Evolutionary conservation across 257 asterid species (phyloP).

Genomic region (Datura wrightii): DNA sequence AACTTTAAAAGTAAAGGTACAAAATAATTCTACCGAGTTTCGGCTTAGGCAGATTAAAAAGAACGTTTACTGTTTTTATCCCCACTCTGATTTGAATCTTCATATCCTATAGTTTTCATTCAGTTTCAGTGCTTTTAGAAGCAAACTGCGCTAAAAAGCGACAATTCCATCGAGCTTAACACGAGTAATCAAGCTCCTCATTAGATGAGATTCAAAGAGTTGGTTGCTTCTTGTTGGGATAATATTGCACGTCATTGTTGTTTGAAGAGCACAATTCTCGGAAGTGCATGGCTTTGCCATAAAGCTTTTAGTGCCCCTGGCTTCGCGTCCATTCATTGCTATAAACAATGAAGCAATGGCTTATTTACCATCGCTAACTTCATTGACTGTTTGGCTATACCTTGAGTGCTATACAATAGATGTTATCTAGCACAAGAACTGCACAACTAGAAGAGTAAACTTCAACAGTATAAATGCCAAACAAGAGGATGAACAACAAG

Average conservation of each 20-base stretch:
- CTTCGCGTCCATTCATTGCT: not conserved
- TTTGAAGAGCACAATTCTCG: not conserved
- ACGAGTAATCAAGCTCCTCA: not conserved
- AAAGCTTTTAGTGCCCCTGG: not conserved
- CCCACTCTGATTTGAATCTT: not conserved
- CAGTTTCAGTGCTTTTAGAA: not conserved
- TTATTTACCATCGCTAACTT: not conserved
- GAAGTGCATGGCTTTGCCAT: not conserved
- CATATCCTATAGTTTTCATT: not conserved
- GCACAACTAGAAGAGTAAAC: not conserved
- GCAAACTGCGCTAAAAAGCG: not conserved
- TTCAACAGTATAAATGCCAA: not conserved
- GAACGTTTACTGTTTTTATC: no score
- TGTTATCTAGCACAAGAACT: not conserved
- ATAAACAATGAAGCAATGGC: not conserved
- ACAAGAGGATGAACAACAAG: not conserved
- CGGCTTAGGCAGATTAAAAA: no score
- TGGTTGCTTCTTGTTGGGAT: slow-evolving; percentile 3
- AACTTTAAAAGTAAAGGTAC: no score
- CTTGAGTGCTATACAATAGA: not conserved
- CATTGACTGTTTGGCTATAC: not conserved
- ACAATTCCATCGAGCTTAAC: not conserved
- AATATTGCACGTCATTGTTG: not conserved
- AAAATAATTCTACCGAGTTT: no score
- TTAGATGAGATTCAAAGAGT: not conserved